phyloP scores from a whole-genome alignment of 164 flowering plant genomes.

The Magnolia sinica region DNA sequence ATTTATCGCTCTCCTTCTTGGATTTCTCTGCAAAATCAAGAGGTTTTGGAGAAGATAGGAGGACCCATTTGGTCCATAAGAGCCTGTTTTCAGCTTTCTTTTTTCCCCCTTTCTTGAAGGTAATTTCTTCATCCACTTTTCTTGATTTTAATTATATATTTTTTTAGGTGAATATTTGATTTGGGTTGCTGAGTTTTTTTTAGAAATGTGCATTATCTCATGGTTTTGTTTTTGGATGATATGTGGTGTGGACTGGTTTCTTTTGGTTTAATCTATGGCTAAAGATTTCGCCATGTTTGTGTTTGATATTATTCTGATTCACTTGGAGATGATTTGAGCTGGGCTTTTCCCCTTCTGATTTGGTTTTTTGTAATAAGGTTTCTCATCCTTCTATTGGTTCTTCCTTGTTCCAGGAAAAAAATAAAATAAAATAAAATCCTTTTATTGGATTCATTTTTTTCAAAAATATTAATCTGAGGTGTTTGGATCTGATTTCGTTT shows the following conservation, averaged over 20 bases:
- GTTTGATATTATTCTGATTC: background rate
- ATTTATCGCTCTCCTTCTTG: background rate
- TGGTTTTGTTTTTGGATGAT: background rate
- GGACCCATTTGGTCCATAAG: background rate
- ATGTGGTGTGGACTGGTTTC: background rate
- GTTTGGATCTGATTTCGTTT: background rate
- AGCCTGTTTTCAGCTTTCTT: background rate
- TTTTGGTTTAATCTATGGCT: background rate
- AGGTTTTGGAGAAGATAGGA: constrained; percentile 1
- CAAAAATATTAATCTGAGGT: background rate
- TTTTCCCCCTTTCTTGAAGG: background rate
- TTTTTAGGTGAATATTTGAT: background rate
- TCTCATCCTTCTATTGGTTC: background rate
- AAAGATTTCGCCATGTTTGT: background rate
- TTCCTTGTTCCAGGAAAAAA: too few relatives aligned
- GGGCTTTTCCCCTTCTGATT: background rate
- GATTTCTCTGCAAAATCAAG: background rate
- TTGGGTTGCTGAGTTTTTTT: background rate
- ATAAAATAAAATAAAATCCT: too few relatives aligned
- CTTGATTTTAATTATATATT: background rate
- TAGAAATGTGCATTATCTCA: background rate
- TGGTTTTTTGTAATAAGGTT: background rate
- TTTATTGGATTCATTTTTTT: background rate
- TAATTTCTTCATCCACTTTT: background rate
- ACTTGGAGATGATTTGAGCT: background rate